A percentile compares a stretch with the other conserved stretches of the same genome.
These are phyloP conservation scores for Ogataea pignaliae DNA, from an alignment of 805 yeast genomes.

Conservation along the genomic window DNA sequence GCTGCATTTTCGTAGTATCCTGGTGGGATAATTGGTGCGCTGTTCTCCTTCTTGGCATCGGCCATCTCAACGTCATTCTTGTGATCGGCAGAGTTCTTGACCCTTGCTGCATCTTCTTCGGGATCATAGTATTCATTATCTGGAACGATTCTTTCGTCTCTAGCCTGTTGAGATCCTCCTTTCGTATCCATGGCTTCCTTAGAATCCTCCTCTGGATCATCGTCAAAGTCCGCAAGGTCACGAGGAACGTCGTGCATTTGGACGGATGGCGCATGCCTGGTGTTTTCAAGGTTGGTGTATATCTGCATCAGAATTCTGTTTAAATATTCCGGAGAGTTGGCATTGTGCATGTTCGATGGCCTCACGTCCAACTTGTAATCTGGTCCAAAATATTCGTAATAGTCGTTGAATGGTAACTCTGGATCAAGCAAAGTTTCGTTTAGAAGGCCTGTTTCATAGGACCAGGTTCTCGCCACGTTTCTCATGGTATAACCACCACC, in stretches of 20 bases:
- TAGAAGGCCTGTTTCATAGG: conserved; percentile 86
- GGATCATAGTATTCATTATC: conserved; percentile 76
- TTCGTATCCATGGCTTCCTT: conserved; percentile 76
- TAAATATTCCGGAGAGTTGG: conserved; percentile 87
- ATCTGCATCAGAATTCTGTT: conserved; percentile 79
- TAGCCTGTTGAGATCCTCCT: conserved; percentile 85
- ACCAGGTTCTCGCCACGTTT: conserved; percentile 94
- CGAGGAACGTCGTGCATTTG: conserved; percentile 87
- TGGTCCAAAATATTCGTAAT: conserved; percentile 96
- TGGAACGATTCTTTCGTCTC: conserved; percentile 68
- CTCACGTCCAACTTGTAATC: conserved; percentile 93
- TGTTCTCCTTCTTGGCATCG: neutral
- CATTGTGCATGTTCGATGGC: conserved; percentile 95
- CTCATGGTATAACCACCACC: conserved; percentile 99
- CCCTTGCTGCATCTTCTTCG: conserved; percentile 40
- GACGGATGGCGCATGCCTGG: conserved; percentile 97
- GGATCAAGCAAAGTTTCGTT: conserved; percentile 74
- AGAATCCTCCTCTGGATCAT: conserved; percentile 75
- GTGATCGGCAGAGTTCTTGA: conserved; percentile 19
- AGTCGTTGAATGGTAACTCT: conserved; percentile 88
- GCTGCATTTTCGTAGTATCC: conserved; percentile 25
- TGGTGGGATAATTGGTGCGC: conserved; percentile 15
- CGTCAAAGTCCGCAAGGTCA: conserved; percentile 83
- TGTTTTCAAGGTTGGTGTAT: conserved; percentile 72
- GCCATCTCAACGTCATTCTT: conserved; percentile 5